Evolutionary conservation across 208 protist species (phyloP), one percentile per base, ranked within the genome.

Genomic region (Leishmania amazonensis): DNA sequence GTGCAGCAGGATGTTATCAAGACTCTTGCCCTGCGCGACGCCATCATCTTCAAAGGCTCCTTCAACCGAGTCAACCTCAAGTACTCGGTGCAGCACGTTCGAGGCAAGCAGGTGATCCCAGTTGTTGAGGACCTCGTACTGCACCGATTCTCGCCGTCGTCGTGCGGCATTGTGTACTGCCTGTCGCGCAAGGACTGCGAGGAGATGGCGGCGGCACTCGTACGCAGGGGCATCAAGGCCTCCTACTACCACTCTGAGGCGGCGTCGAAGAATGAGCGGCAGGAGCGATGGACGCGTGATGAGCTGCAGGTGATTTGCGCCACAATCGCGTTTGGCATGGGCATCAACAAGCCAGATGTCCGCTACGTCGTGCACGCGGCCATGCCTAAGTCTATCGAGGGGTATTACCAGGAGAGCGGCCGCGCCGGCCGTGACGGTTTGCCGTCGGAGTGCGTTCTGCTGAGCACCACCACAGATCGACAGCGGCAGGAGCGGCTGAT

Each of bases 261-360:
- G 31, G 70, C 82, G 31, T 76, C 78, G 9, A 96, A 96, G 83
- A 95, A 95, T 79, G 89, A 91, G 64, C 89, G 84, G 72, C 95
- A 98, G 86, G 92, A 97, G 85, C 79, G 79, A 78, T 99, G 98
- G 97, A 98, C 88, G 58, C 87, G 79, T 1, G 98, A 98, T 78
- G 86, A 96, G 64, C 73, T 99, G 47, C 88, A 97, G 38, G 95
- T 99, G n/a, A 97, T 99, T 45, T 97, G 95, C 71, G 98, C 99
- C 47, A 99, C 99, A 28, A 98, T 99, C 70, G 99, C 99, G 35
- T 99, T 99, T 85, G 99, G 98, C 42, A 99, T 99, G 98, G 99
- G 98, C 76, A 99, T 99, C 82, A 98, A 99, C 87, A 99, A 99
- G 76, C 94, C 97, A 8, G 97, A 99, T 82, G 99, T 99, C 8